Percentiles rank a stretch among this genome's conserved stretches.
These are phyloP conservation scores for Exophiala phaeomuriformis DNA, from an alignment of 2,329 filamentous ascomycete species.

Conservation along the genomic window DNA sequence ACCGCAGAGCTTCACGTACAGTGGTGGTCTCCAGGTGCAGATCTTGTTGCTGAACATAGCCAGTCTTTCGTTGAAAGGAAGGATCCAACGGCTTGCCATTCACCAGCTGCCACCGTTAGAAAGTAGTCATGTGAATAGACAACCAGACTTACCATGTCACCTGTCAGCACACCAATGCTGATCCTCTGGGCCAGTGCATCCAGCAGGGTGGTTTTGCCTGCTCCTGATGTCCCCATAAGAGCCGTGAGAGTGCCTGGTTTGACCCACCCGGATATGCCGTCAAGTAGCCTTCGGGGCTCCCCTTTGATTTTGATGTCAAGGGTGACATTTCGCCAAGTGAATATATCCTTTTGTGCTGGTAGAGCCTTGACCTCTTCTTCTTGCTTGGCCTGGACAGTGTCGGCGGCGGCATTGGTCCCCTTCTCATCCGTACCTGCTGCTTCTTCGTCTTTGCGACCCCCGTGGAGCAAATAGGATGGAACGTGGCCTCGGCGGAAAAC, in stretches of 20 bases:
- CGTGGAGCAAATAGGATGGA: slow-evolving; percentile 39
- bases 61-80: slow-evolving; percentile 58
- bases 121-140: background rate
- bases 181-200: slow-evolving; percentile 50
- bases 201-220: slow-evolving; percentile 56
- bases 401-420: slow-evolving; percentile 29
- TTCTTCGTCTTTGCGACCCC: slow-evolving; percentile 23
- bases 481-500: slow-evolving; percentile 64
- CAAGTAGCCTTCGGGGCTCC: slow-evolving; percentile 51
- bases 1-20: slow-evolving; percentile 65
- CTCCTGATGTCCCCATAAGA: slow-evolving; percentile 56
- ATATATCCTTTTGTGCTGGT: slow-evolving; percentile 35
- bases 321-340: slow-evolving; percentile 49
- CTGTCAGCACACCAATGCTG: slow-evolving; percentile 56
- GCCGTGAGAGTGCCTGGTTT: slow-evolving; percentile 51
- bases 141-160: slow-evolving; percentile 45
- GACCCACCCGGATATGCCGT: slow-evolving; percentile 49
- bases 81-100: slow-evolving; percentile 51
- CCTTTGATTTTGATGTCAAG: slow-evolving; percentile 50
- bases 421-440: slow-evolving; percentile 20
- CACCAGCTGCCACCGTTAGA: slow-evolving; percentile 39
- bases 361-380: slow-evolving; percentile 26
- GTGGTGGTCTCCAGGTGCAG: slow-evolving; percentile 58
- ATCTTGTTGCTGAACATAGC: slow-evolving; percentile 63
- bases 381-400: slow-evolving; percentile 44